Base-by-base conservation (phyloP, 768 basidiomycete genomes). In the Boletus barrowsii region DNA sequence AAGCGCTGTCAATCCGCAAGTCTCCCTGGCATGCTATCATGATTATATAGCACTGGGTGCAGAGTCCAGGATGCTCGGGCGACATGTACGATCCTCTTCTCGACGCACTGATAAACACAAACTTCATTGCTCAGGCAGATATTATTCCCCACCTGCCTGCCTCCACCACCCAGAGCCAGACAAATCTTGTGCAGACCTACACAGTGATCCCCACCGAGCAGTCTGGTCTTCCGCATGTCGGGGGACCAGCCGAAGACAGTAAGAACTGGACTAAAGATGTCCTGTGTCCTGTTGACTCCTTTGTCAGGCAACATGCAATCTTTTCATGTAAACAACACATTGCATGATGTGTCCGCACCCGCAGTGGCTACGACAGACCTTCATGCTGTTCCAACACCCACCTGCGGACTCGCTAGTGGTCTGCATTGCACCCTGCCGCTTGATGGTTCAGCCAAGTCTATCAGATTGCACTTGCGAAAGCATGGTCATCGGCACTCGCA, bases 401-500 rank as follows among this genome's bases (percentile, higher is more conserved):
- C 49, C 18, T 64, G 62, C 22, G 42, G 40, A 14, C 42, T 64
- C 5, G 18, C 43, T 15, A 41, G 55, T 15, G 51, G 54, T 8
- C 29, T 24, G 26, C 13, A 18, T 10, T 64, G 62, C 18, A 5
- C 36, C 11, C 5, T 49, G 11, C 44, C 56, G 1, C 48, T 64
- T 9, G 42, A 54, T 26, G 42, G 44, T 36, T 46, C 56, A 3
- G 4, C 29, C 29, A 17, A 11, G 0, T 61, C 56, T 36, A 58
- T 64, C 30, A 51, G 11, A 20, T 9, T 4, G 24, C 62, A 64
- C 43, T 54, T 64, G 18, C 56, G 42, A 15, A 5, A 42, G 26
- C 62, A 64, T 24, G 59, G 62, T 10, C 42, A 64, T 15, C 33
- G 32, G 13, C 35, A 64, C 39, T 37, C 35, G 0, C 51, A 52